Percentiles rank a stretch among this genome's conserved stretches.
phyloP scores from a whole-genome alignment of 2,329 filamentous ascomycete genomes.

The Fusarium mundagurra region DNA sequence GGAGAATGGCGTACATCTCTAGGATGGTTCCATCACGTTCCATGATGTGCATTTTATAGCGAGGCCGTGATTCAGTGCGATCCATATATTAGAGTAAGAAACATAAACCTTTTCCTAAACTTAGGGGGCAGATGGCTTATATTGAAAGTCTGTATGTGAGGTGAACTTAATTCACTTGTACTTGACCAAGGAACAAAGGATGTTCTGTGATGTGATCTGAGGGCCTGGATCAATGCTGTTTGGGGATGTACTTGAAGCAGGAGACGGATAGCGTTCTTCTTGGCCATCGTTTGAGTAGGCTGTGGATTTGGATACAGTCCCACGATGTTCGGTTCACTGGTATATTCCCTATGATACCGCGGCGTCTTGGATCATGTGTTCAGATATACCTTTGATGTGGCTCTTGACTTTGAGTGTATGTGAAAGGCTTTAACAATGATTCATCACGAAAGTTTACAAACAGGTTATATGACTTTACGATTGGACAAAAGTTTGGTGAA shows the following conservation, averaged over 20 bases:
- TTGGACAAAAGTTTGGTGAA: background rate
- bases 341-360: no score
- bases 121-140: background rate
- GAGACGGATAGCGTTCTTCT: no score
- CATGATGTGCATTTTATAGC: no score
- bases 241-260: background rate
- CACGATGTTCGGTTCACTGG: background rate
- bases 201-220: background rate
- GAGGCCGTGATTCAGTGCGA: background rate
- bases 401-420: background rate
- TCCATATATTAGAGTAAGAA: background rate
- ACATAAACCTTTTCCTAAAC: background rate
- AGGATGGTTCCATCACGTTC: no score
- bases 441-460: background rate
- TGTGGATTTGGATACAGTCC: background rate
- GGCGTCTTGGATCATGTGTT: background rate
- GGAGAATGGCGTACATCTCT: background rate
- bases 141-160: background rate
- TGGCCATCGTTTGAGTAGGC: accelerated
- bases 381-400: background rate
- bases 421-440: background rate
- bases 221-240: background rate
- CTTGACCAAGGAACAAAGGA: background rate
- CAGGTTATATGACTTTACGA: background rate
- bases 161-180: background rate